Evolutionary conservation across 805 yeast genomes (phyloP).

Genomic region (Candida nonsorbophila): DNA sequence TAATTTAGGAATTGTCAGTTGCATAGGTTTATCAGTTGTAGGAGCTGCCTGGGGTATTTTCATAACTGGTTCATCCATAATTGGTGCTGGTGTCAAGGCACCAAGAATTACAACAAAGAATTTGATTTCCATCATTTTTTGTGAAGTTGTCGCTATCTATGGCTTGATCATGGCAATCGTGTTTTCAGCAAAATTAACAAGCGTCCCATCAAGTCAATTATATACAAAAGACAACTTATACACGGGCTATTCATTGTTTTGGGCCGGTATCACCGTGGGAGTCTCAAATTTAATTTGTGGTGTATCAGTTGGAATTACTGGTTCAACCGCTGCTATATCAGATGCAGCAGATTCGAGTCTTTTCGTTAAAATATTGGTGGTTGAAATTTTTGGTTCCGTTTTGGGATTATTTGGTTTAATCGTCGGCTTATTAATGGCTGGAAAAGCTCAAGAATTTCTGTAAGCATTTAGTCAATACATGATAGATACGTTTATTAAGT

Average conservation of each 20-base stretch:
- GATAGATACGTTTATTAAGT: conserved; percentile 1
- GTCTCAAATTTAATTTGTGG: conserved; percentile 92
- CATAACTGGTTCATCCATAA: conserved; percentile 86
- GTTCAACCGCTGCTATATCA: conserved; percentile 96
- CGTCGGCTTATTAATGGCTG: conserved; percentile 96
- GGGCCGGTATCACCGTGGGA: conserved; percentile 99
- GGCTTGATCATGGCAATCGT: conserved; percentile 98
- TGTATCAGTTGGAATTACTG: conserved; percentile 94
- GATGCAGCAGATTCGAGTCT: conserved; percentile 96
- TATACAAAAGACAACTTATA: conserved; percentile 81
- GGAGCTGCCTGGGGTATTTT: conserved; percentile 99
- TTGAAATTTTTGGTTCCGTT: conserved; percentile 96
- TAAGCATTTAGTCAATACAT: conserved; percentile 20
- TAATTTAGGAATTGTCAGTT: conserved; percentile 75
- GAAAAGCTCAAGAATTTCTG: conserved; percentile 84
- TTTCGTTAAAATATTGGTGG: conserved; percentile 92
- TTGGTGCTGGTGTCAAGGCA: conserved; percentile 98
- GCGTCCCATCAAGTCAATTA: conserved; percentile 59
- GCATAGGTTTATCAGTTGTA: conserved; percentile 90
- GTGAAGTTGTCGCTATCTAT: conserved; percentile 98
- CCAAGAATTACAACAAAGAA: conserved; percentile 97
- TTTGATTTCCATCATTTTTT: conserved; percentile 91
- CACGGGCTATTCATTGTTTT: conserved; percentile 91
- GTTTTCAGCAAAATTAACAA: conserved; percentile 79
- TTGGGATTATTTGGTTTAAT: conserved; percentile 93